A percentile compares a stretch with the other conserved stretches of the same genome.
Evolutionary conservation across 352 stramenopile species (phyloP).

Genomic region (Blastocystis sp.): DNA sequence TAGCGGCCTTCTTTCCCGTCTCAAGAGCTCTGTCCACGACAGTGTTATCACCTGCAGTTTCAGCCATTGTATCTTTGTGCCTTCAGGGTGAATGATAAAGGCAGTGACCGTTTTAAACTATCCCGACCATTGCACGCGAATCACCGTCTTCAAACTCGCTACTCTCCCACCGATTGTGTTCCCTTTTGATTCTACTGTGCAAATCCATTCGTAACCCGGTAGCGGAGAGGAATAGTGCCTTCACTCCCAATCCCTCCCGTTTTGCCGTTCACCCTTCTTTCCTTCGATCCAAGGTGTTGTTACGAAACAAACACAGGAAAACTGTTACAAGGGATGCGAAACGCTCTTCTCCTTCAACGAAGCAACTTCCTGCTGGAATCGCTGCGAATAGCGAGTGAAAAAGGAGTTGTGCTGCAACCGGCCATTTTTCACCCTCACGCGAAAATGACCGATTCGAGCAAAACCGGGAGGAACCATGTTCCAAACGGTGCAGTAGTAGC

Average conservation of each 20-base stretch:
- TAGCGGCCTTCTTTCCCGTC: constrained; percentile 55
- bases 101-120: constrained; percentile 42
- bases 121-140: constrained; percentile 27
- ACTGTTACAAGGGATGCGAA: no score
- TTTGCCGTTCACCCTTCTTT: no score
- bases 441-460: background rate
- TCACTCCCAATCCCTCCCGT: no score
- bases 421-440: background rate
- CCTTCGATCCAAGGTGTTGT: no score
- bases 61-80: constrained; percentile 21
- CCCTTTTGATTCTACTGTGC: no score
- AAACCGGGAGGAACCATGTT: background rate
- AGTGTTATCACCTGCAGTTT: constrained; percentile 44
- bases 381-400: no score
- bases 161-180: background rate
- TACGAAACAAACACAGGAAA: no score
- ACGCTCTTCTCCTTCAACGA: no score
- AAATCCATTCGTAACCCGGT: no score
- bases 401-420: no score
- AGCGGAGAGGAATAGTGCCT: no score
- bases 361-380: no score
- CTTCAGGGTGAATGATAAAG: constrained; percentile 29
- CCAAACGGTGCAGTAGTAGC: background rate
- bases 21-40: constrained; percentile 66
- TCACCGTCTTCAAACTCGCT: background rate